These are phyloP conservation scores for Pseudocercospora macadamiae DNA, from an alignment of 2,329 filamentous ascomycete species.

Conservation along the genomic window DNA sequence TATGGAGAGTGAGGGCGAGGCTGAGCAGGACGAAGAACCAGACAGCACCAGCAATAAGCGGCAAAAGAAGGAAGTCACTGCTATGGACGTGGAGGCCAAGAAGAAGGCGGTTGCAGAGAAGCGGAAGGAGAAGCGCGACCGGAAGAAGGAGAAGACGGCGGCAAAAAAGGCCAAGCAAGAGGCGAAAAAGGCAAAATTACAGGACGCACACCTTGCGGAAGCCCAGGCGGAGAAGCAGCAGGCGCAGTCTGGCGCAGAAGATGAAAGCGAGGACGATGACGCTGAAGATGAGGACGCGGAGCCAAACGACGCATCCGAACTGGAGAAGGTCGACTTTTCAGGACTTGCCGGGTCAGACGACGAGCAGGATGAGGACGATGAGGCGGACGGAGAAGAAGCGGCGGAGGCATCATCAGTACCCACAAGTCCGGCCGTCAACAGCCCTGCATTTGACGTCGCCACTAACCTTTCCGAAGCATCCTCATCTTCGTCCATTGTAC, in stretches of 20 bases:
- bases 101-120: constrained; percentile 47
- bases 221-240: constrained; percentile 32
- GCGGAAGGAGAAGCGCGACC: constrained; percentile 46
- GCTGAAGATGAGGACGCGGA: constrained; percentile 27
- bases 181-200: constrained; percentile 41
- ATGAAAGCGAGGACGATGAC: constrained; percentile 33
- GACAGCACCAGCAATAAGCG: constrained; percentile 48
- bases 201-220: constrained; percentile 30
- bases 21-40: constrained; percentile 40
- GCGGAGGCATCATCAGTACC: constrained; percentile 40
- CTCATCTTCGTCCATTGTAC: constrained; percentile 51
- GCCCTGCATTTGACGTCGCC: constrained; percentile 45
- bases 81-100: constrained; percentile 33
- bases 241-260: constrained; percentile 30
- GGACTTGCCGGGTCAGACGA: constrained; percentile 31
- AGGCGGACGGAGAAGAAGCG: constrained; percentile 32
- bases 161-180: constrained; percentile 45
- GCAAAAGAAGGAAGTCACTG: constrained; percentile 43
- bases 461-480: constrained; percentile 47
- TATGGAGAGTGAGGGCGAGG: constrained; percentile 47
- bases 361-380: constrained; percentile 29
- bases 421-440: constrained; percentile 41
- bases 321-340: constrained; percentile 39
- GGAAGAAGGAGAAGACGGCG: constrained; percentile 49
- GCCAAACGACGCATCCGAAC: constrained; percentile 27